Conservation (phyloP, 768 basidiomycete genomes). For the Mrakia frigida region DNA sequence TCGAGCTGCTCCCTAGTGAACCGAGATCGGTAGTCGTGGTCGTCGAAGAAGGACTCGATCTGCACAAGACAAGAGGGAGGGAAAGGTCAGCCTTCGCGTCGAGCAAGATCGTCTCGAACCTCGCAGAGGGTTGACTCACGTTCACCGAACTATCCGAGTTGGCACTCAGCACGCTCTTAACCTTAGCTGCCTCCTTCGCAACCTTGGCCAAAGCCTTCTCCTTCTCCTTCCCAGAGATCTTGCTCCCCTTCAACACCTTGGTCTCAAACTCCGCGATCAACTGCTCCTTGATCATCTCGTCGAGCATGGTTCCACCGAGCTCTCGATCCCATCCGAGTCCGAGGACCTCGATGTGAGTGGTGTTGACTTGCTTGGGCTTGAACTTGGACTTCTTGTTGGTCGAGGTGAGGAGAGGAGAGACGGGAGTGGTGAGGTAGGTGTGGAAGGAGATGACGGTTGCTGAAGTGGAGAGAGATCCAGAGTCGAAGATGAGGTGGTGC, state of each 20-base stretch:
- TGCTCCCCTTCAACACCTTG: slow-evolving; percentile 51
- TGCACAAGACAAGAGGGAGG: slow-evolving; percentile 38
- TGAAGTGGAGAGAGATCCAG: slow-evolving; percentile 62
- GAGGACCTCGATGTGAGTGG: slow-evolving; percentile 69
- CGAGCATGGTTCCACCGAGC: slow-evolving; percentile 76
- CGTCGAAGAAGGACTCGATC: slow-evolving; percentile 84
- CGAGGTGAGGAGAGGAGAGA: slow-evolving; percentile 32
- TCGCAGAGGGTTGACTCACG: slow-evolving; percentile 50
- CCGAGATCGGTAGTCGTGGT: slow-evolving; percentile 81
- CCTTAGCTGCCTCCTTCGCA: slow-evolving; percentile 84
- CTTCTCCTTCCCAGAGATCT: slow-evolving; percentile 50
- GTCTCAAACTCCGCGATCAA: slow-evolving; percentile 68
- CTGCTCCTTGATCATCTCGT: slow-evolving; percentile 73
- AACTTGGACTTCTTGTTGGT: slow-evolving; percentile 28
- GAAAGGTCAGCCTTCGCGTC: neutral
- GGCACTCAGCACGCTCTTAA: slow-evolving; percentile 89
- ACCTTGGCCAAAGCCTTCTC: slow-evolving; percentile 84
- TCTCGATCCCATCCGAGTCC: slow-evolving; percentile 75
- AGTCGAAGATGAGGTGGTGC: slow-evolving; percentile 83
- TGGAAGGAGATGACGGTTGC: slow-evolving; percentile 44
- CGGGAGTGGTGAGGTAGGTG: slow-evolving; percentile 41
- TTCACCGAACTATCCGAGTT: slow-evolving; percentile 71
- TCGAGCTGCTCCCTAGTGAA: slow-evolving; percentile 77
- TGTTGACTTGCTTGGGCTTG: slow-evolving; percentile 39
- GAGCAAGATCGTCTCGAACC: too few relatives aligned